Percentiles rank a stretch among this genome's conserved stretches.
Conservation (phyloP, 2,329 filamentous ascomycete genomes). For the Eutypa lata region DNA sequence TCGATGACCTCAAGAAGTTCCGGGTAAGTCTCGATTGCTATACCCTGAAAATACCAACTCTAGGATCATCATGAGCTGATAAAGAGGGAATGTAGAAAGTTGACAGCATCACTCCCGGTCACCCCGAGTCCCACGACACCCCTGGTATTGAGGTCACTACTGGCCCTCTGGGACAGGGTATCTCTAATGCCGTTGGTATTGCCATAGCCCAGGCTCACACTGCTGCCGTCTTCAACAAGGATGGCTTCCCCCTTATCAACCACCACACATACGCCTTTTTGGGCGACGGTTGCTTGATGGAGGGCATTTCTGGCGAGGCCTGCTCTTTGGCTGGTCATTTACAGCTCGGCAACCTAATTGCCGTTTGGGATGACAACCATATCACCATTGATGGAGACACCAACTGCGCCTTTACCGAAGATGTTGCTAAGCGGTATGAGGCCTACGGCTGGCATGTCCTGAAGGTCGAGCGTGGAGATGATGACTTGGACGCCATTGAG, state of each 20-base stretch:
- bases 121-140: slow-evolving; percentile 95
- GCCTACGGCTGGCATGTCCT: slow-evolving; percentile 94
- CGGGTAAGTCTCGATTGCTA: slow-evolving; percentile 62
- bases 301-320: slow-evolving; percentile 93
- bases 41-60: background rate
- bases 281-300: slow-evolving; percentile 97
- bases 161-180: slow-evolving; percentile 94
- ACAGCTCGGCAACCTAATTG: slow-evolving; percentile 96
- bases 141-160: slow-evolving; percentile 97
- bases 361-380: slow-evolving; percentile 97
- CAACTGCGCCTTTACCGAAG: slow-evolving; percentile 94
- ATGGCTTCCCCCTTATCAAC: slow-evolving; percentile 83
- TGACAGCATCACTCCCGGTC: slow-evolving; percentile 83
- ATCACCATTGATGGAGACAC: slow-evolving; percentile 95
- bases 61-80: slow-evolving; percentile 5
- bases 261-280: slow-evolving; percentile 98
- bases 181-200: slow-evolving; percentile 95
- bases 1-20: slow-evolving; percentile 96
- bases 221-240: slow-evolving; percentile 92
- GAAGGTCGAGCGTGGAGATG: slow-evolving; percentile 82
- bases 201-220: slow-evolving; percentile 95
- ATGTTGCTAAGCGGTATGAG: slow-evolving; percentile 92
- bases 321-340: slow-evolving; percentile 91
- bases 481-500: slow-evolving; percentile 84
- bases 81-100: slow-evolving; percentile 35